Conservation (phyloP, 2,329 filamentous ascomycete genomes). For the Colletotrichum agaves region DNA sequence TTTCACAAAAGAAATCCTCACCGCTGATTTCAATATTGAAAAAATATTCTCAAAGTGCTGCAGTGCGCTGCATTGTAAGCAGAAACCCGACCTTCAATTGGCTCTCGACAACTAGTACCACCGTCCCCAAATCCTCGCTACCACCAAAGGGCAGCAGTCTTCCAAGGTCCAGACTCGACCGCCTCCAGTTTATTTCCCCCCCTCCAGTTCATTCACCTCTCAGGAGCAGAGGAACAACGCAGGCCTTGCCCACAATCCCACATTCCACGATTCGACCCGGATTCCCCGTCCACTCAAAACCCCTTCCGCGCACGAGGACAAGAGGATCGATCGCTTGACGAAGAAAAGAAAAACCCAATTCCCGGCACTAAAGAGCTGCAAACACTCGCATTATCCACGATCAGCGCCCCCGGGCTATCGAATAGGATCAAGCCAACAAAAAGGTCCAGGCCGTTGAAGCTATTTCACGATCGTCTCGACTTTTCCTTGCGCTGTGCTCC, state of each 20-base stretch:
- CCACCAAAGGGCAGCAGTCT: not conserved
- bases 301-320: too few species aligned
- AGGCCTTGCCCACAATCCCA: constrained; percentile 4
- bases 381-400: constrained; percentile 1
- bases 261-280: constrained; percentile 8
- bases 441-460: not conserved
- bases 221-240: not conserved
- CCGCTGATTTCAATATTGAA: too few species aligned
- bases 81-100: not conserved
- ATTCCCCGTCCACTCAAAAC: constrained; percentile 29
- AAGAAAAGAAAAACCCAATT: not conserved
- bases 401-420: not conserved
- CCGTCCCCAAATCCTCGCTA: constrained; percentile 5
- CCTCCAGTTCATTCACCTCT: not conserved
- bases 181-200: not conserved
- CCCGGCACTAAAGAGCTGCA: constrained; percentile 22
- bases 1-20: not conserved
- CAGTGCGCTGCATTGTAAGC: not conserved
- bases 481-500: not conserved
- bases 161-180: not conserved
- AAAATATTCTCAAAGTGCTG: not conserved
- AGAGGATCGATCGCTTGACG: not conserved
- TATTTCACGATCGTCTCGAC: not conserved
- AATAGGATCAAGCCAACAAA: not conserved
- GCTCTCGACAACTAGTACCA: not conserved